Evolutionary conservation across 352 stramenopile genomes (phyloP).

Genomic region (Thalassiosira exigua): DNA sequence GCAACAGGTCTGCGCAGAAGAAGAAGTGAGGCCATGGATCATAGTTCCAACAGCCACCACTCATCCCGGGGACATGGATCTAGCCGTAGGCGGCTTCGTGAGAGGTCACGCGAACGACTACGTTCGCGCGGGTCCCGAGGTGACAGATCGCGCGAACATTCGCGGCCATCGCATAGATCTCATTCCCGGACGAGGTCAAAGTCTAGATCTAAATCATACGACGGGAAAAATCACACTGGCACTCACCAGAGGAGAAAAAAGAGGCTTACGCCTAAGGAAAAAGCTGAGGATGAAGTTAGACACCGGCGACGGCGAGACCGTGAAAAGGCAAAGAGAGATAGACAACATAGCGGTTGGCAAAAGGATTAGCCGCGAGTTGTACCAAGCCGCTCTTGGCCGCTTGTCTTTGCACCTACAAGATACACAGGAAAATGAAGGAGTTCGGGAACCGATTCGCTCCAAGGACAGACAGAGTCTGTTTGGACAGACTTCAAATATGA

Average conservation of each 20-base stretch:
- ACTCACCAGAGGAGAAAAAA: conserved; percentile 15
- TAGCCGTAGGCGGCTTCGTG: background rate
- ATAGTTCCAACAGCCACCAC: conserved; percentile 5
- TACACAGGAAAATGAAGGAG: no score
- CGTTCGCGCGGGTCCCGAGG: background rate
- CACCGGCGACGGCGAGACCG: conserved; percentile 23
- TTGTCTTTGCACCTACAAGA: no score
- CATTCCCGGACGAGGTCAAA: conserved; percentile 33
- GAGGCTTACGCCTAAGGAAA: conserved; percentile 15
- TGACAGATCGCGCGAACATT: background rate
- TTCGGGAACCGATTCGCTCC: no score
- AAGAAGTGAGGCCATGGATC: conserved; percentile 11
- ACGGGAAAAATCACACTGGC: background rate
- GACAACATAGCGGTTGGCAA: no score
- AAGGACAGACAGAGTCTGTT: no score
- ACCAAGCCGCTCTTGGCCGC: no score
- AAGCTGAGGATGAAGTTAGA: conserved; percentile 24
- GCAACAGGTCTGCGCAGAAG: background rate
- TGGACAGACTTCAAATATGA: no score
- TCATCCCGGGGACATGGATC: conserved; percentile 18
- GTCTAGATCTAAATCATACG: conserved; percentile 18
- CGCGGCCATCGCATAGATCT: conserved; percentile 9
- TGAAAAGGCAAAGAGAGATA: conserved; percentile 25
- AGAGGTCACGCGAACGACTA: background rate
- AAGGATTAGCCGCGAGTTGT: no score